Base-by-base conservation (phyloP, 192 early-diverging fungal genomes). In the Coemansia guatemalensis region DNA sequence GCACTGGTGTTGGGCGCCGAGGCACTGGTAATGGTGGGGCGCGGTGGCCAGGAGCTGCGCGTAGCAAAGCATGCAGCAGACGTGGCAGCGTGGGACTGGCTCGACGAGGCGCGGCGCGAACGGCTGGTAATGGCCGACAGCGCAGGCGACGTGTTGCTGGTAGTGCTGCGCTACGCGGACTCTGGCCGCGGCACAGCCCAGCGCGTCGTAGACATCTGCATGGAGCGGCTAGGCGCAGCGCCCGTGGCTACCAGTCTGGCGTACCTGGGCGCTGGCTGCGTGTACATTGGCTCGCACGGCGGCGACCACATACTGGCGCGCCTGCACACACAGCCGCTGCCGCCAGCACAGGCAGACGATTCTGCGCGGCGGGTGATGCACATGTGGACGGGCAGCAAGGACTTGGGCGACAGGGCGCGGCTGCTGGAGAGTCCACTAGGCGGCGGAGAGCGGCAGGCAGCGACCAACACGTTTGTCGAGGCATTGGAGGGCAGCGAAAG, bases 261-360 rank as follows among this genome's bases (percentile, higher is more conserved):
- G 11, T 89, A 90, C 50, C 68, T 98, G 20, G 84, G 80, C 47
- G 75, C 84, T 20, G 88, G 88, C 26, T 83, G 82, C 59, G 78
- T 90, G 7, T 99, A 85, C 69, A 64, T 98, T 58, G 95, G 97
- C 4, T 95, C 94, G 5, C 84, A 90, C 61, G 87, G 82, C 49
- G 93, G 89, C 9, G 94, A 98, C 69, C 95, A 95, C 17, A 80
- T 89, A 55, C 74, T 98, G 5, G 72, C 92, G 4, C 58, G 85
- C n/a, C 72, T 97, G 27, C 73, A 73, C 20, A 68, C 60, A 0
- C 70, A 87, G 59, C 66, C 78, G 17, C 71, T 85, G 71, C 12
- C 48, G 29, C 33, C 9, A 18, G 27, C 55, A 4, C 55, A 35
- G 14, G 22, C 44, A 4, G 71, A 53, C 7, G 24, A 2, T 4